Conservation (phyloP, 108 stramenopile genomes). For the Cyclostephanos tholiformis region DNA sequence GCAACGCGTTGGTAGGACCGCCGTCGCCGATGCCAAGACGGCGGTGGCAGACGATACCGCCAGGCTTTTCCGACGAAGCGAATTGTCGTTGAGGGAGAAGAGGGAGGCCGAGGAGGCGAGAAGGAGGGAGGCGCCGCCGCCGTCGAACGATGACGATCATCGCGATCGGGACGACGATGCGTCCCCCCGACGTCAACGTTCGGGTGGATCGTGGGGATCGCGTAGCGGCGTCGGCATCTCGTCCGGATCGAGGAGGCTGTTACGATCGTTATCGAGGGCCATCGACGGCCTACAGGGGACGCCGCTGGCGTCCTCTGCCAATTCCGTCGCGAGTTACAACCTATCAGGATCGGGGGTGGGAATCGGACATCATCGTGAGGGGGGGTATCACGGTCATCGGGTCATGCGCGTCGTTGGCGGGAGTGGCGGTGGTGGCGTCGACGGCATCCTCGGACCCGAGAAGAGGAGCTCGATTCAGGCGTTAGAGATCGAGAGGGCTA, state of each 20-base stretch:
- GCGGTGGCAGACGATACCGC: conserved; percentile 41
- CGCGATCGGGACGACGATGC: too few species aligned
- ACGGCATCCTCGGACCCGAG: conserved; percentile 34
- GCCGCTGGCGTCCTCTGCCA: neutral
- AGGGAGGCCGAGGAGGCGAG: neutral
- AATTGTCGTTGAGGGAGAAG: conserved; percentile 20
- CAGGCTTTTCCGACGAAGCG: conserved; percentile 40
- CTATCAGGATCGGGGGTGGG: too few species aligned
- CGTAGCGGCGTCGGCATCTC: neutral
- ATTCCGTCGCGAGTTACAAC: neutral
- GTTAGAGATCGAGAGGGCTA: conserved; percentile 84
- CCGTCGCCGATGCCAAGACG: conserved; percentile 4
- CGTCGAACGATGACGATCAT: neutral
- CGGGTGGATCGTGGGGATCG: neutral
- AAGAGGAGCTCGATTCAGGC: conserved; percentile 78
- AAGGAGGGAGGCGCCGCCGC: neutral
- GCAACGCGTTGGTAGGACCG: too few species aligned
- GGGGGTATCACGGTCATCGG: too few species aligned
- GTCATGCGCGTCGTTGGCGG: neutral
- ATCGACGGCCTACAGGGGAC: conserved; percentile 7
- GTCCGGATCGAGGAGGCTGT: neutral
- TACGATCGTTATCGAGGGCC: conserved; percentile 6
- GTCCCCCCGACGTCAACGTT: too few species aligned
- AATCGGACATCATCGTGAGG: too few species aligned
- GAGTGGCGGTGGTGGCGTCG: neutral